Evolutionary conservation across 1,139 yeast species (phyloP), one percentile per base, ranked within the genome.

Genomic region (Suhomyces chickasaworum): DNA sequence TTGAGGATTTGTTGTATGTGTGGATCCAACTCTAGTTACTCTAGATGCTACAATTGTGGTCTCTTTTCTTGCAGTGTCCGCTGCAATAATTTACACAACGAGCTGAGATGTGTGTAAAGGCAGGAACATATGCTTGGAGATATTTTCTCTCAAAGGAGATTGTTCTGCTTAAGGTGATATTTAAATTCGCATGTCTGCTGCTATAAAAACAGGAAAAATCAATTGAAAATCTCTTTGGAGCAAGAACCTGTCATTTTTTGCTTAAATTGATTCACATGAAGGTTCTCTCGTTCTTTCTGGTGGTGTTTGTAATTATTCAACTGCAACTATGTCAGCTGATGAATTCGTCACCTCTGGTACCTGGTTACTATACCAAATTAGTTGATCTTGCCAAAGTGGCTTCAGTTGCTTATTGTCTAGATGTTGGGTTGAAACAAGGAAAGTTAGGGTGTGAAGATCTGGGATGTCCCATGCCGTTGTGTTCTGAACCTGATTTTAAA

Each of bases 1-100:
- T 57, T 73, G 30, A 64, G 65, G 48, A 61, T 75, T 21, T 75
- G 80, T 48, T 74, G 78, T 47, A 69, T 75, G 21, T 75, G 80
- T 54, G 78, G 79, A 8, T 53, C 61, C 12, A 56, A 61, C 22
- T 71, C 77, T 13, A 62, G 57, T 42, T 75, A 75, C 54, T 63
- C 78, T 10, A 55, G 79, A 38, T 75, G 80, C 52, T 58, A 57
- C 4, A 57, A 54, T 21, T 75, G 80, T 56, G 79, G 79, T 2
- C 60, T 75, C 20, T 74, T 65, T 46, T 66, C 65, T 38, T 75
- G 80, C 52, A 66, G 75, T 50, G 77, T 74, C 3, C 57, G 63
- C 34, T 75, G 80, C 53, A 69, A 71, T 46, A 62, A 68, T 25
- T 56, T 72, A 7, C 79, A 75, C 51, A 69, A 63, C 44, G 77